Conservation (phyloP, 768 basidiomycete species). For the Tephrocybe sp. region DNA sequence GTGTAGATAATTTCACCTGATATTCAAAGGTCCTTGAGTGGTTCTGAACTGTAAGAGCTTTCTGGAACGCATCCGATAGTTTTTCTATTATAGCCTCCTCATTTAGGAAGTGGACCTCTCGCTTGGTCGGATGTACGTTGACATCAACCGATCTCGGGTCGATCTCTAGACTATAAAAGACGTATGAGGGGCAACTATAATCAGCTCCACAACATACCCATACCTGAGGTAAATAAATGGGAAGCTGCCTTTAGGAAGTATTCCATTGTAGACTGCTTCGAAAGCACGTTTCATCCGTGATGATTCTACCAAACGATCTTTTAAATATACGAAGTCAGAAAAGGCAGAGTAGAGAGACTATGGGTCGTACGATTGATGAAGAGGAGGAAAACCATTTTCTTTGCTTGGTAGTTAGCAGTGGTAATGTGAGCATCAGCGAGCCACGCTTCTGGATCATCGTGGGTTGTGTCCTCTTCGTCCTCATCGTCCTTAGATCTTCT, state of each 20-base stretch:
- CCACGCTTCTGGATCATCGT: constrained; percentile 55
- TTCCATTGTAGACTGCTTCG: constrained; percentile 79
- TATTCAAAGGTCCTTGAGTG: constrained; percentile 74
- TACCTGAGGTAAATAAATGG: constrained; percentile 98
- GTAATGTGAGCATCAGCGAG: constrained; percentile 76
- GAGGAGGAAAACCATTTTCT: constrained; percentile 80
- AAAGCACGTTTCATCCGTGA: constrained; percentile 82
- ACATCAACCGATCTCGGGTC: constrained; percentile 91
- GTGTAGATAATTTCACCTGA: constrained; percentile 51
- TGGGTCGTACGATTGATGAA: constrained; percentile 88
- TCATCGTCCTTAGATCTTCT: constrained; percentile 19
- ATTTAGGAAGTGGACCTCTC: constrained; percentile 92
- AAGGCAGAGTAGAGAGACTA: background rate
- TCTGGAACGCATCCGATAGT: constrained; percentile 73
- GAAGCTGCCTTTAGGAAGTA: constrained; percentile 85
- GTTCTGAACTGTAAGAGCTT: constrained; percentile 58
- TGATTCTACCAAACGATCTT: constrained; percentile 93
- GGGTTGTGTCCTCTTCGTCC: constrained; percentile 30
- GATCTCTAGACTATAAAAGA: constrained; percentile 62
- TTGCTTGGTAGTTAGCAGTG: constrained; percentile 86
- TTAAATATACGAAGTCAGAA: background rate
- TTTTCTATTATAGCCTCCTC: constrained; percentile 83
- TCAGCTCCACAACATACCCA: no score
- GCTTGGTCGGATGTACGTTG: constrained; percentile 97
- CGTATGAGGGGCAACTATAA: constrained; percentile 5